These are phyloP conservation scores for Aspergillus ruber DNA, from an alignment of 2,329 filamentous ascomycete species.

Conservation along the genomic window DNA sequence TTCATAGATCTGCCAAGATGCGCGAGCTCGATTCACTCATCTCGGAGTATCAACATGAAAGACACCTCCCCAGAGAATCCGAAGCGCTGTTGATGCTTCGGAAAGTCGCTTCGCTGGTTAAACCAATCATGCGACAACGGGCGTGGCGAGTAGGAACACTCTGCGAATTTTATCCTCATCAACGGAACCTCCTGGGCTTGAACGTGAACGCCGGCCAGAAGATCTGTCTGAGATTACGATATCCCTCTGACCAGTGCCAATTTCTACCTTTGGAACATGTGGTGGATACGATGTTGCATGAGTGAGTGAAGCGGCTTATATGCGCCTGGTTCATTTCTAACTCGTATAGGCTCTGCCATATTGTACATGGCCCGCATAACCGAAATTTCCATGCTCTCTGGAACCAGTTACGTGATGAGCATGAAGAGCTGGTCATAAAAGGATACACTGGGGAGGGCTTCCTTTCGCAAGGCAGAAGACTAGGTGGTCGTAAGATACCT, in stretches of 20 bases:
- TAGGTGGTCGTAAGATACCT: conserved; percentile 63
- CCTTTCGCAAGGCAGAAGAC: conserved; percentile 63
- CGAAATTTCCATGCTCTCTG: conserved; percentile 76
- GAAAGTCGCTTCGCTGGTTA: conserved; percentile 80
- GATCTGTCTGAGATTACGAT: conserved; percentile 76
- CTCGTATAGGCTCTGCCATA: conserved; percentile 62
- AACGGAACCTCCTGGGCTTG: conserved; percentile 69
- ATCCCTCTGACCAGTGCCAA: conserved; percentile 64
- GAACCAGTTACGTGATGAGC: conserved; percentile 83
- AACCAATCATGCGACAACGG: conserved; percentile 87
- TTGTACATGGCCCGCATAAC: conserved; percentile 76
- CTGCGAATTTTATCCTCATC: conserved; percentile 75
- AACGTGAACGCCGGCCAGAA: conserved; percentile 71
- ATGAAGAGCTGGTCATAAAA: conserved; percentile 66
- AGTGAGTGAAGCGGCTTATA: conserved; percentile 40
- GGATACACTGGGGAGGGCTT: conserved; percentile 91
- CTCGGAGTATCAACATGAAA: conserved; percentile 48
- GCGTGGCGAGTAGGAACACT: conserved; percentile 73
- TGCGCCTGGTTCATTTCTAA: conserved; percentile 6
- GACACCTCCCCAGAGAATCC: conserved; percentile 41
- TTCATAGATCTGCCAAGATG: conserved; percentile 19
- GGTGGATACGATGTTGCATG: conserved; percentile 87
- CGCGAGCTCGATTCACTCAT: conserved; percentile 45
- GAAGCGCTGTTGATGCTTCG: conserved; percentile 58
- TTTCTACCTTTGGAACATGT: conserved; percentile 77